Conservation (phyloP, 192 early-diverging fungal species). For the Thoreauomyces humboldtii region DNA sequence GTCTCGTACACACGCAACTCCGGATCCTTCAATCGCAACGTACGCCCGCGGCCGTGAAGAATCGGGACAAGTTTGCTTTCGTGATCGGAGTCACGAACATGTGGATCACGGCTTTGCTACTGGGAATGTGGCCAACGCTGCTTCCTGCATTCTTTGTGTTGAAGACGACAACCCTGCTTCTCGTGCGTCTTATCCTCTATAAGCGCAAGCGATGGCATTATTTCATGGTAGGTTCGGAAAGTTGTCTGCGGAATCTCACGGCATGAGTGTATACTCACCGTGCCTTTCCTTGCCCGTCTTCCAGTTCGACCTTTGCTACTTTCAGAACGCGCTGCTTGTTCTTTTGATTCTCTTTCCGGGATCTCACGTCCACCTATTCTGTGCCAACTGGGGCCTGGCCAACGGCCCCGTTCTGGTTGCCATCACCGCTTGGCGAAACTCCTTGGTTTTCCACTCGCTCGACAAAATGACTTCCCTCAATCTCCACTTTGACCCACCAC, state of each 20-base stretch:
- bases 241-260: too few species aligned
- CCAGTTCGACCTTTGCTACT: slow-evolving; percentile 29
- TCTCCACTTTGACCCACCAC: slow-evolving; percentile 64
- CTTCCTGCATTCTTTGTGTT: slow-evolving; percentile 16
- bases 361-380: slow-evolving; percentile 33
- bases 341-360: slow-evolving; percentile 54
- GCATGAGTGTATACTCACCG: too few species aligned
- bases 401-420: slow-evolving; percentile 68
- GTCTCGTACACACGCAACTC: slow-evolving; percentile 5
- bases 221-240: slow-evolving; percentile 31
- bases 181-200: slow-evolving; percentile 10
- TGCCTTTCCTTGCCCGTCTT: neutral
- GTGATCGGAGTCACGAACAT: slow-evolving; percentile 64
- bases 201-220: slow-evolving; percentile 23
- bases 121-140: slow-evolving; percentile 6
- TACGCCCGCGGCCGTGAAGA: slow-evolving; percentile 21
- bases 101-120: slow-evolving; percentile 51
- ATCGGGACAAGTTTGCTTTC: slow-evolving; percentile 64
- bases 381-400: slow-evolving; percentile 41
- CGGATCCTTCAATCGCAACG: neutral
- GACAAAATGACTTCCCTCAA: slow-evolving; percentile 62
- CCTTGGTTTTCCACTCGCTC: slow-evolving; percentile 58
- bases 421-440: slow-evolving; percentile 52
- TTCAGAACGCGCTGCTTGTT: slow-evolving; percentile 55
- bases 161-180: slow-evolving; percentile 11